These are phyloP conservation scores for Backusella liffmaniae DNA, from an alignment of 192 early-diverging fungal species.

Conservation along the genomic window DNA sequence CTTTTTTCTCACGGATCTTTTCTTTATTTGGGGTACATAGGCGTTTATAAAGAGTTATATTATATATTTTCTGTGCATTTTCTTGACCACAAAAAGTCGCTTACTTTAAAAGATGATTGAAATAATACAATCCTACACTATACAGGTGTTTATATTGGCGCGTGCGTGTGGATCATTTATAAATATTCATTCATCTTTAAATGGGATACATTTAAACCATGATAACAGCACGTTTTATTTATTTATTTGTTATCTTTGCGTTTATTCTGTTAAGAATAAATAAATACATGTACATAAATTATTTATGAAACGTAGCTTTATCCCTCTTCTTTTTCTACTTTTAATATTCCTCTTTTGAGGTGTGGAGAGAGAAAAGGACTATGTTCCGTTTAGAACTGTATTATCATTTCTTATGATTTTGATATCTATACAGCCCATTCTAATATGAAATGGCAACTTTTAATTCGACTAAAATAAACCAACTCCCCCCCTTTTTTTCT, in stretches of 20 bases:
- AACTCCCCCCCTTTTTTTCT: background rate
- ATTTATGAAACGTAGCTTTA: background rate
- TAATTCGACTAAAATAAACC: background rate
- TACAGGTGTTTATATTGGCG: background rate
- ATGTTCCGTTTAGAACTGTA: background rate
- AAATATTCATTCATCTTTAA: background rate
- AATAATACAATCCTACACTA: background rate
- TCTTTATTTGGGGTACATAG: background rate
- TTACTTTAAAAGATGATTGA: background rate
- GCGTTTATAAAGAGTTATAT: background rate
- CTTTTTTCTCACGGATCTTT: background rate
- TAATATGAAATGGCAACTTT: background rate
- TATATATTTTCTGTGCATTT: background rate
- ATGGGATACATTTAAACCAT: background rate
- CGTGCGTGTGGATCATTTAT: background rate
- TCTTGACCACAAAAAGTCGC: background rate
- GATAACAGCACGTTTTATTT: background rate
- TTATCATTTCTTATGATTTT: conserved; percentile 1
- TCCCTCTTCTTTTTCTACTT: background rate
- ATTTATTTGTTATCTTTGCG: background rate
- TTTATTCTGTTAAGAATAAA: background rate
- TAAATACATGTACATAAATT: background rate
- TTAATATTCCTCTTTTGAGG: background rate
- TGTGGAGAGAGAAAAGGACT: background rate
- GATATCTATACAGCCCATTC: background rate